Base-by-base conservation (phyloP, 2,329 filamentous ascomycete genomes). In the Pseudocercospora vitis region DNA sequence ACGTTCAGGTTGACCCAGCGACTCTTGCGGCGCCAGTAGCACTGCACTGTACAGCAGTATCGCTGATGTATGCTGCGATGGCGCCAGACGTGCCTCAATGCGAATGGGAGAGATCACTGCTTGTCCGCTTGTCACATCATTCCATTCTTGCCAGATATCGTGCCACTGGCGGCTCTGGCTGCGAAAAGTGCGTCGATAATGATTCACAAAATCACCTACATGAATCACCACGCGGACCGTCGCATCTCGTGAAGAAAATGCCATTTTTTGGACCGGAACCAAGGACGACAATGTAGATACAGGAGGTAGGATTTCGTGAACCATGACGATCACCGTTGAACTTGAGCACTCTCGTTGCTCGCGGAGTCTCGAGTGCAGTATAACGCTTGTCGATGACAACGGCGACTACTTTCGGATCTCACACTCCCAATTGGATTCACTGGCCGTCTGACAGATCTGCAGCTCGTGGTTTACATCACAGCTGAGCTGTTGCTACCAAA, bases 291-390 rank as follows among this genome's bases (percentile, higher is more conserved):
- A 23, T 16, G 37, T 40, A 40, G 37, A 40, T 40, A 12, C n/a
- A 40, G 37, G n/a, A 21, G 37, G 37, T 6, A 40, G 7, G 37
- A 16, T 11, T 16, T 40, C 16, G 37, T n/a, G n/a, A n/a, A n/a
- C n/a, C n/a, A 23, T 18, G 37, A 40, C 37, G 37, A 40, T 40
- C 37, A n/a, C 37, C 37, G 8, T 40, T 40, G 19, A 19, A 40
- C 37, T 19, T 24, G 19, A 24, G 19, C 37, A 40, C 37, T 40
- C n/a, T 29, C 26, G 11, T 11, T 29, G 6, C 26, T 29, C n/a
- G n/a, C n/a, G n/a, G n/a, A n/a, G n/a, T n/a, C n/a, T n/a, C n/a
- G n/a, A 29, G 28, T 29, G 6, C 7, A 29, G 7, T 29, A 12
- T 29, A 29, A 6, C 28, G 12, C 28, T 29, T 29, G 14, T 29